Base-by-base conservation (phyloP, 1,284 basidiomycete genomes). In the Athelia psychrophila region DNA sequence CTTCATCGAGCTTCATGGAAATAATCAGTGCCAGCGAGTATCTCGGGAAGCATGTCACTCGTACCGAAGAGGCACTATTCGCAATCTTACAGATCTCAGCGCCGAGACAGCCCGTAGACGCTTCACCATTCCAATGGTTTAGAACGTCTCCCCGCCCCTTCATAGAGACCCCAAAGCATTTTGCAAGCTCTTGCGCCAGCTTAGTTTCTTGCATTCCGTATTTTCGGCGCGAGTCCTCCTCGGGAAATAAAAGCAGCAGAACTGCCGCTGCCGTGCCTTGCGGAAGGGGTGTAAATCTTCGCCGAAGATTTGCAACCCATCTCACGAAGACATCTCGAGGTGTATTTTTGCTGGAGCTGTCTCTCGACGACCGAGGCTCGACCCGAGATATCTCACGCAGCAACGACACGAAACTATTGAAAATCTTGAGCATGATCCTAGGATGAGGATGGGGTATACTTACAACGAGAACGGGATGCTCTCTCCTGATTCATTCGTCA, bases 181-280 rank as follows among this genome's bases (percentile, higher is more conserved):
- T 67, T 2, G 76, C 73, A 0, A 95, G 71, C 25, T 76, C 67
- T 6, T 66, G 64, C 0, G 79, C 79, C n/a, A 95, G 74, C n/a
- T 66, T 74, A 4, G 72, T 71, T 69, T 95, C 92, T 61, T 88
- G 83, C 60, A 94, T 72, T 18, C 82, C 81, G 58, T 91, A 95
- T 61, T 83, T 83, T 25, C 92, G 74, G 25, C 78, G 67, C 0
- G 72, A 59, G 52, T 93, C 91, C 52, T 91, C 83, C 51, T 93
- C 84, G 0, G 93, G 92, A 63, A 93, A 93, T n/a, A 95, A 70
- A 2, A 93, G 65, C 1, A 83, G 80, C 60, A 94, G 85, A 27
- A 91, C 65, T 2, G 71, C 74, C 10, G 70, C 64, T n/a, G 78
- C 74, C 10, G 79, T 80, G 12, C 74, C 72, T 0, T 66, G 60